Percentiles rank a stretch among this genome's conserved stretches.
Conservation (phyloP, 495 filamentous ascomycete genomes). For the Lophiostoma macrostomum region DNA sequence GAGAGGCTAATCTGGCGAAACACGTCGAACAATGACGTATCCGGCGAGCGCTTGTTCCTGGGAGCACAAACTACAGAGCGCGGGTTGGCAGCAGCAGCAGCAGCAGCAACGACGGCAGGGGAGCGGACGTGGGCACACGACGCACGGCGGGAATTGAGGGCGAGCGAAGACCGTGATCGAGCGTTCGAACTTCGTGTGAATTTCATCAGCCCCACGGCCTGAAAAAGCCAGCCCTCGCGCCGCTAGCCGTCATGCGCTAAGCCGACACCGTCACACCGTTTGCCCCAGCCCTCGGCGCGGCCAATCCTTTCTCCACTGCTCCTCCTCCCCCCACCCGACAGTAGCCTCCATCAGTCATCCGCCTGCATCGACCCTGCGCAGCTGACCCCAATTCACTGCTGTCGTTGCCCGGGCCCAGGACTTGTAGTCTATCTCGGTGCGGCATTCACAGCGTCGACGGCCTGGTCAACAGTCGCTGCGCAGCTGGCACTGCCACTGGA, state of each 20-base stretch:
- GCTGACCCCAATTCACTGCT: too few species aligned
- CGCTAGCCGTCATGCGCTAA: too few species aligned
- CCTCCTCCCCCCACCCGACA: too few species aligned
- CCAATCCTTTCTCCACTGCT: too few species aligned
- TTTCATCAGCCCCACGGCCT: slow-evolving; percentile 1
- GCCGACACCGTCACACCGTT: too few species aligned
- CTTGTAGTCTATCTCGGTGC: too few species aligned
- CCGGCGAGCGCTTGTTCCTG: neutral
- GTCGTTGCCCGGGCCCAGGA: too few species aligned
- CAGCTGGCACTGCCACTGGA: too few species aligned
- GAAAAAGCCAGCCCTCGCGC: slow-evolving; percentile 1
- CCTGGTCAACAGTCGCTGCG: too few species aligned
- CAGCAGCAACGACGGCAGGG: neutral
- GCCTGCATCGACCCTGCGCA: too few species aligned
- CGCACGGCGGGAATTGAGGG: slow-evolving; percentile 12
- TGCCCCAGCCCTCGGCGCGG: neutral
- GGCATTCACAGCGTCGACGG: too few species aligned
- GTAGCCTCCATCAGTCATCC: too few species aligned
- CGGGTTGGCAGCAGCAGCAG: slow-evolving; percentile 4
- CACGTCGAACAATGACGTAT: slow-evolving; percentile 25
- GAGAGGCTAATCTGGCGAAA: slow-evolving; percentile 9
- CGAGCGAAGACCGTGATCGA: neutral
- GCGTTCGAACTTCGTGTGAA: neutral
- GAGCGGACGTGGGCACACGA: slow-evolving; percentile 15
- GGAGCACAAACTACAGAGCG: slow-evolving; percentile 6